Evolutionary conservation across 2,329 filamentous ascomycete species (phyloP).

Genomic region (Ambrosiella beaveri): DNA sequence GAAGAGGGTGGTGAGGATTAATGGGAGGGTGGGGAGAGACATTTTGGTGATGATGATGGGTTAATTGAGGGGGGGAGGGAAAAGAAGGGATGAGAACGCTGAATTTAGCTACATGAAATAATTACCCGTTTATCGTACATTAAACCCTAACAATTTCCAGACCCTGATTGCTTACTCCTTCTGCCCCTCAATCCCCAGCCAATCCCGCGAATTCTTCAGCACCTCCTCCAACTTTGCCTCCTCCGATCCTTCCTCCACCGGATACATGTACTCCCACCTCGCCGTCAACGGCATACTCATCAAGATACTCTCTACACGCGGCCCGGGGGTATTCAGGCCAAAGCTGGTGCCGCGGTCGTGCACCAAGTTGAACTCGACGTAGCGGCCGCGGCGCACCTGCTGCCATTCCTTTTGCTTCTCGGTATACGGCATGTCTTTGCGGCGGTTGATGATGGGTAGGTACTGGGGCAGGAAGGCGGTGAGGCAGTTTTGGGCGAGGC

Average conservation of each 20-base stretch:
- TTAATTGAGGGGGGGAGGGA: not conserved
- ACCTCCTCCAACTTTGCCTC: constrained; percentile 71
- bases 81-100: not conserved
- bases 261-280: constrained; percentile 91
- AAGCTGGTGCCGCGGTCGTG: constrained; percentile 93
- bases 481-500: constrained; percentile 72
- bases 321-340: constrained; percentile 79
- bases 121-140: not conserved
- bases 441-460: constrained; percentile 67
- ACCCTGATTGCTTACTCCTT: not conserved
- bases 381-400: constrained; percentile 80
- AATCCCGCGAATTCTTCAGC: constrained; percentile 45
- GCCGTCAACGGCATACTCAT: constrained; percentile 94
- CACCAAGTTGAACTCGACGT: constrained; percentile 96
- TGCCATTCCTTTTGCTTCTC: constrained; percentile 89
- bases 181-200: constrained; percentile 30
- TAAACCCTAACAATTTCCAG: not conserved
- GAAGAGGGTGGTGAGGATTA: constrained; percentile 5
- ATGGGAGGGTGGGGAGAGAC: constrained; percentile 6
- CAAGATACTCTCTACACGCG: constrained; percentile 85
- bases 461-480: constrained; percentile 82
- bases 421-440: constrained; percentile 84
- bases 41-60: constrained; percentile 19
- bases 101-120: not conserved
- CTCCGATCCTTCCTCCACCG: constrained; percentile 53